Base-by-base conservation (phyloP, 2,329 filamentous ascomycete species). In the Pseudocercospora crystallina region DNA sequence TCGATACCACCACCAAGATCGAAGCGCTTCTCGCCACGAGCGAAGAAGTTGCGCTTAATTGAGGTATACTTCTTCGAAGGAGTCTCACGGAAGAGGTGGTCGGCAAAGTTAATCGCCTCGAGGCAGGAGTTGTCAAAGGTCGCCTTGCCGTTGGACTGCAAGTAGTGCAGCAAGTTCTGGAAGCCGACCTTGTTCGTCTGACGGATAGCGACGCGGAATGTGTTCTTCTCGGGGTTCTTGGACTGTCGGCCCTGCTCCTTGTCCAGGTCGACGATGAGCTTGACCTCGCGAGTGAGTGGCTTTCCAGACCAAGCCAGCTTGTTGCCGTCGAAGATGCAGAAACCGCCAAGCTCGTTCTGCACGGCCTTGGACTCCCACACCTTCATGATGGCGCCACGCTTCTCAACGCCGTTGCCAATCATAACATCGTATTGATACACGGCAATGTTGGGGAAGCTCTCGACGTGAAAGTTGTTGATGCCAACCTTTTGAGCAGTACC, bases 41-140 rank as follows among this genome's bases (percentile, higher is more conserved):
- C 74, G 70, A 95, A 97, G 66, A 96, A 95, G 7, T 85, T 89
- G 10, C 91, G 83, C 69, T 90, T 92, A 69, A 96, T 87, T 0
- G 83, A 71, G 0, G 85, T 76, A 62, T 89, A 83, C 2, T 77
- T 72, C 61, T 83, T 73, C 0, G 85, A 85, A 0, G 94, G 90
- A n/a, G 74, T 78, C 68, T 95, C 84, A 4, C 94, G 88, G 48
- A 99, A 76, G 7, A 92, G 76, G 65, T 99, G 94, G 57, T 99
- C 94, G 4, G 96, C 76, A 64, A 96, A 96, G 66, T 87, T 96
- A 69, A 97, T 82, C 11, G 87, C 85, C 64, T 94, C 88, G 7
- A 92, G 78, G 14, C 92, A 83, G 14, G 78, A 73, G 33, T 81
- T 82, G 64, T 86, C 81, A 68, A 87, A 87, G 1, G 76, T 70